Conservation (phyloP, 1,284 basidiomycete species). For the Cutaneotrichosporon cyanovorans region DNA sequence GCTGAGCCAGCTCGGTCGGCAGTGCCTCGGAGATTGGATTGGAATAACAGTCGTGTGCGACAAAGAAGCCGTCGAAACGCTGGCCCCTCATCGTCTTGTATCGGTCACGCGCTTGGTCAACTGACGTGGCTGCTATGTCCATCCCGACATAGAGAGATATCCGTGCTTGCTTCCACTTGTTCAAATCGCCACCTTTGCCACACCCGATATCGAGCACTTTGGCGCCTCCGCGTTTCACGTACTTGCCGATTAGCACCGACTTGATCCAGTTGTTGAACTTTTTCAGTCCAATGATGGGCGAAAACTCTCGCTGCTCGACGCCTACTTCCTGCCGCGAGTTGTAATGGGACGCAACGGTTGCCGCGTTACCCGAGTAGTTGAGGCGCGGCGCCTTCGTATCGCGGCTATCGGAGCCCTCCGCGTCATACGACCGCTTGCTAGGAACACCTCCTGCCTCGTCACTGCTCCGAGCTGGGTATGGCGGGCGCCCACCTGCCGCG, state of each 20-base stretch:
- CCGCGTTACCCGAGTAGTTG: conserved; percentile 28
- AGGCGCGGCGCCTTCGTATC: neutral
- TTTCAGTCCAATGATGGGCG: conserved; percentile 92
- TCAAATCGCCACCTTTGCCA: conserved; percentile 95
- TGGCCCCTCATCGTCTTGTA: conserved; percentile 51
- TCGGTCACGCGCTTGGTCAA: conserved; percentile 78
- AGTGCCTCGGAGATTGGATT: conserved; percentile 63
- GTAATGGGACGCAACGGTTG: conserved; percentile 50
- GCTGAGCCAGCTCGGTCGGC: conserved; percentile 52
- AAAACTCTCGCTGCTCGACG: conserved; percentile 71
- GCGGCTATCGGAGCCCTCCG: neutral
- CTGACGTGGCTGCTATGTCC: conserved; percentile 82
- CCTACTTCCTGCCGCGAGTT: conserved; percentile 89
- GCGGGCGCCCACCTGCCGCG: neutral
- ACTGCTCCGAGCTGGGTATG: neutral
- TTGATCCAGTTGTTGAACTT: conserved; percentile 99
- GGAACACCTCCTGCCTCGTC: no score
- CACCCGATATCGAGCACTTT: conserved; percentile 94
- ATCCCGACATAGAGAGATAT: conserved; percentile 73
- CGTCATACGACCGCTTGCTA: neutral
- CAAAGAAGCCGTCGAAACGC: conserved; percentile 71
- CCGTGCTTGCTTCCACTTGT: conserved; percentile 88
- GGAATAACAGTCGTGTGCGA: conserved; percentile 80
- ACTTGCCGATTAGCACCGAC: conserved; percentile 83
- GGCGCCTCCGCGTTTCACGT: conserved; percentile 41